These are phyloP conservation scores for Herpetomonas tarakana DNA, from an alignment of 208 protist species.

Conservation along the genomic window DNA sequence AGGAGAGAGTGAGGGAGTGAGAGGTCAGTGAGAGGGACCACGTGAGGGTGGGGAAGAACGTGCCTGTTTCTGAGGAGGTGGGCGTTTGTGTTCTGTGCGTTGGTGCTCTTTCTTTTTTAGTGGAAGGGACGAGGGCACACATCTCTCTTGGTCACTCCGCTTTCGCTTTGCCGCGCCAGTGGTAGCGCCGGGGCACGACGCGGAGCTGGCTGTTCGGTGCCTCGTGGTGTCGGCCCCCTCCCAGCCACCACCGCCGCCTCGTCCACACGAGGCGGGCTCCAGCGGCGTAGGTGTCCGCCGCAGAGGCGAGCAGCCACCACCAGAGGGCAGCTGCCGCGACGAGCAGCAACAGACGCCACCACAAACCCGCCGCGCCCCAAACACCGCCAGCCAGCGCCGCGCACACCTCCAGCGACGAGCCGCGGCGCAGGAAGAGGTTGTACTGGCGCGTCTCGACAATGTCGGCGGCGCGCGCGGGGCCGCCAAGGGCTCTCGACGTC, in stretches of 20 bases:
- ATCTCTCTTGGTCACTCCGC: too few relatives aligned
- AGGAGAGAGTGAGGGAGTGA: too few relatives aligned
- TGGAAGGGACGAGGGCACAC: too few relatives aligned
- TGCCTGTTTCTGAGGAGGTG: too few relatives aligned
- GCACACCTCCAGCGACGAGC: slow-evolving; percentile 29
- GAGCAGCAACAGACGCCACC: slow-evolving; percentile 6
- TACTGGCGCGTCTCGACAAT: slow-evolving; percentile 40
- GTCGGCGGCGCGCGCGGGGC: slow-evolving; percentile 35
- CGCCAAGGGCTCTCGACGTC: slow-evolving; percentile 28
- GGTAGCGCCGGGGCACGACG: slow-evolving; percentile 6
- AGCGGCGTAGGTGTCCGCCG: background rate
- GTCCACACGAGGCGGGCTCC: background rate
- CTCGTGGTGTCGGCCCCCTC: background rate
- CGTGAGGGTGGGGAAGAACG: too few relatives aligned
- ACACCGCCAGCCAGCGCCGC: slow-evolving; percentile 10
- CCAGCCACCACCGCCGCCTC: background rate
- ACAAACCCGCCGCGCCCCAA: slow-evolving; percentile 4
- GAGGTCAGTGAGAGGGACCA: too few relatives aligned
- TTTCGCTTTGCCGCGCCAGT: too few relatives aligned
- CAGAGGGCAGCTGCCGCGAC: slow-evolving; percentile 9
- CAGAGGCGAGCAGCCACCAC: background rate
- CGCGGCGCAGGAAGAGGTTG: slow-evolving; percentile 35
- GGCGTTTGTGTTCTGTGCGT: too few relatives aligned
- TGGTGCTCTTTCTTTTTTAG: too few relatives aligned
- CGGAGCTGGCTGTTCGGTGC: background rate